These are phyloP conservation scores for Leishmania mexicana DNA, from an alignment of 208 protist species.

Conservation along the genomic window DNA sequence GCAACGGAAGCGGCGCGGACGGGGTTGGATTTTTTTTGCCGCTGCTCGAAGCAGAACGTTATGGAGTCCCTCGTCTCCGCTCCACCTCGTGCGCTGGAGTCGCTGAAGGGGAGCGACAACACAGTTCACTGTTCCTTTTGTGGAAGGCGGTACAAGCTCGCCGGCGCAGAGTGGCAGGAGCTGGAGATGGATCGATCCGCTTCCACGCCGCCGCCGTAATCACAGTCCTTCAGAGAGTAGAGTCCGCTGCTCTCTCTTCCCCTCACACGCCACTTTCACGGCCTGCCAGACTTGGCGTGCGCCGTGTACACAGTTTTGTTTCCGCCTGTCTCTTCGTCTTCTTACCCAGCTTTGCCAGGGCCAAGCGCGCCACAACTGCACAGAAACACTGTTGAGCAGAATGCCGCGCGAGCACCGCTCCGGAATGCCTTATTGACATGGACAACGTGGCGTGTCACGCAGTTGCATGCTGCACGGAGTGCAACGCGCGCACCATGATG, in stretches of 20 bases:
- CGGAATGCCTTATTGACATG: background rate
- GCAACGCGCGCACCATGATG: background rate
- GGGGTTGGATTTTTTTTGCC: slow-evolving; percentile 82
- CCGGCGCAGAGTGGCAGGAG: slow-evolving; percentile 39
- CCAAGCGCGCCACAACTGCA: background rate
- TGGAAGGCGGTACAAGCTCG: slow-evolving; percentile 35
- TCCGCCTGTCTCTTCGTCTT: background rate
- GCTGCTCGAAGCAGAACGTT: slow-evolving; percentile 63
- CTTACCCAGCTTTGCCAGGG: background rate
- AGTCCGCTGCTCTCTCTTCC: no score
- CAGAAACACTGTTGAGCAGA: background rate
- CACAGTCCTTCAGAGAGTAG: background rate
- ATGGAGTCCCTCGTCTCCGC: slow-evolving; percentile 35
- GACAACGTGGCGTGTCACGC: background rate
- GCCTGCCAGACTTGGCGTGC: background rate
- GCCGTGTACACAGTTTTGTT: background rate
- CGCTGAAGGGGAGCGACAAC: slow-evolving; percentile 14
- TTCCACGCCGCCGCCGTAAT: background rate
- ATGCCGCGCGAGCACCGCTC: background rate
- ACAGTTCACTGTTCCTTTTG: slow-evolving; percentile 48
- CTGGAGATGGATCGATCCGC: slow-evolving; percentile 25
- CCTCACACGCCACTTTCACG: background rate
- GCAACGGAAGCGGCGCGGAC: slow-evolving; percentile 42
- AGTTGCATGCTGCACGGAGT: background rate
- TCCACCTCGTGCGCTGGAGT: slow-evolving; percentile 11